Evolutionary conservation across 1,284 basidiomycete species (phyloP), one percentile per base, ranked within the genome.

Genomic region (Schizophyllum amplum): DNA sequence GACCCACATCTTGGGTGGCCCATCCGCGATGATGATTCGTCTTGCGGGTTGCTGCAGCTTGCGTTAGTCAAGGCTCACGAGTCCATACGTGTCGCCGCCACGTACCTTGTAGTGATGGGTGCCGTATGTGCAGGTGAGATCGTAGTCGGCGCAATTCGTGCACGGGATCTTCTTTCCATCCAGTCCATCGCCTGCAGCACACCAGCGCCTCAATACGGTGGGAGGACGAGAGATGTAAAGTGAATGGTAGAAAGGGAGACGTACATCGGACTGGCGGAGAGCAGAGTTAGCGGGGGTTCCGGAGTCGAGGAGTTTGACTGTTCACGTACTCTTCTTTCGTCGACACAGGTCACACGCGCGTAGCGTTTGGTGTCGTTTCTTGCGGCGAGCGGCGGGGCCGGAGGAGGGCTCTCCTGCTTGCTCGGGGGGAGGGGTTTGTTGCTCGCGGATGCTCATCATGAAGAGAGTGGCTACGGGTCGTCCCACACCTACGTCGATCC

Each of bases 211-310:
- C n/a, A n/a, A n/a, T n/a, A n/a, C n/a, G n/a, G n/a, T n/a, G n/a
- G n/a, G n/a, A n/a, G n/a, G n/a, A n/a, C n/a, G n/a, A 13, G n/a
- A 17, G 6, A 11, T 22, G 6, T 51, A 25, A 47, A 24, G 27
- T 4, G 1, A 25, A 5, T 21, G 47, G 4, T 20, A 27, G 6
- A 26, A 13, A 3, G 6, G 17, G 26, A 21, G 20, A 47, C 58
- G 59, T 22, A 58, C 60, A 61, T 56, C 60, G 58, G 51, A 60
- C 58, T 61, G 48, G 20, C 20, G 48, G 48, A 50, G 21, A 50
- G 48, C 20, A 20, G 11, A 13, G 48, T 50, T 15, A 50, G 48
- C 20, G 48, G 13, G 48, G 24, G 11, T 21, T 21, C 13, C 21
- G 24, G 48, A 50, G 48, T 21, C 20, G 24, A 24, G 48, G 48